Evolutionary conservation across 1,284 basidiomycete genomes (phyloP), one percentile per base, ranked within the genome.

Genomic region (Moesziomyces aphidis): DNA sequence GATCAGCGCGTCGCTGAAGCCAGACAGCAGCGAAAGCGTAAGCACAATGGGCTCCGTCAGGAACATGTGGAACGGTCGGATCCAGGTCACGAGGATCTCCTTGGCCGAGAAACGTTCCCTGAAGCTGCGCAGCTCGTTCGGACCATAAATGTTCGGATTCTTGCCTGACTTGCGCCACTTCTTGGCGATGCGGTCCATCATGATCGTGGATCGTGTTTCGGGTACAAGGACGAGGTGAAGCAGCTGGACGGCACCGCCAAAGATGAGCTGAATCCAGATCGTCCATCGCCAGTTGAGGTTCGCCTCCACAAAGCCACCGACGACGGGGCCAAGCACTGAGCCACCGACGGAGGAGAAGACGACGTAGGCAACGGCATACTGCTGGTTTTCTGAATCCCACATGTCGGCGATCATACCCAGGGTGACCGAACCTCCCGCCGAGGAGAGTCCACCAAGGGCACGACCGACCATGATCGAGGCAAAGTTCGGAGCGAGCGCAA

Each of bases 21-120:
- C 86, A 23, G 83, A 85, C 5, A 87, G 77, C 21, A 86, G 80
- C 24, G 85, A 86, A 8, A 85, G 78, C 45, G 61, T 83, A 17
- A 86, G 76, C 15, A 87, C 86, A 73, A 87, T 87, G 1, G 86
- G 86, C 63, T 87, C 86, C 15, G 78, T 78, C 21, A 79, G 58
- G 60, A 85, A 80, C 83, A 85, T 83, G 53, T 81, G 66, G 69
- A 85, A 85, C 8, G 86, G 86, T 47, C 86, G 67, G 19, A 72
- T 55, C 85, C 84, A 86, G 17, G 81, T 85, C n/a, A 62, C 67
- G 6, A 84, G n/a, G 55, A 87, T 77, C 53, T 86, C 84, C 46
- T 82, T 79, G 4, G 70, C 11, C 6, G 80, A 77, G 60, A 86
- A 85, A 13, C 85, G 77, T 55, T 85, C 77, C 46, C 57, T 65